Percentiles rank a stretch among this genome's conserved stretches.
phyloP scores from a whole-genome alignment of 768 basidiomycete genomes.

The Mycena polygramma region DNA sequence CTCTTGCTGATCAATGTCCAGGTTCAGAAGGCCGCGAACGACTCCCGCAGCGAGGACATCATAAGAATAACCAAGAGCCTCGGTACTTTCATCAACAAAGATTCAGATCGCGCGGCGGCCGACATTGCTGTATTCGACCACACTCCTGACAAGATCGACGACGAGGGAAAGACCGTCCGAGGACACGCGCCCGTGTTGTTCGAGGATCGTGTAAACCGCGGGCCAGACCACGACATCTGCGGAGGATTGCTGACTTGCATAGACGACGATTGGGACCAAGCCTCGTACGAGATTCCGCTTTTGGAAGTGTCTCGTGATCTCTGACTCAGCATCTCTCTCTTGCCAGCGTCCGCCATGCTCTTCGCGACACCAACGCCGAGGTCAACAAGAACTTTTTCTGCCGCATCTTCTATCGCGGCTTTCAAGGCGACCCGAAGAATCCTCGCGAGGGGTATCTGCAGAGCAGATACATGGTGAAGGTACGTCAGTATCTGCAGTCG shows the following conservation, averaged over 20 bases:
- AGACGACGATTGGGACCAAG: slow-evolving; percentile 7
- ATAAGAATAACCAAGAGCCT: background rate
- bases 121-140: slow-evolving; percentile 13
- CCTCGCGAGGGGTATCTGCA: slow-evolving; percentile 16
- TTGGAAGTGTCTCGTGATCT: background rate
- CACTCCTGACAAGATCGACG: background rate
- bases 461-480: slow-evolving; percentile 29
- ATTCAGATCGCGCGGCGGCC: background rate
- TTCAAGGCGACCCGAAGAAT: slow-evolving; percentile 16
- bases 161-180: background rate
- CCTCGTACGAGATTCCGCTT: too few relatives aligned
- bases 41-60: slow-evolving; percentile 32
- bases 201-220: slow-evolving; percentile 12
- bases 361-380: background rate
- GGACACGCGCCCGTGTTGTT: slow-evolving; percentile 10
- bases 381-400: slow-evolving; percentile 20
- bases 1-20: slow-evolving; percentile 1
- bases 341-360: background rate
- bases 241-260: slow-evolving; percentile 10
- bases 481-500: background rate
- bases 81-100: slow-evolving; percentile 7
- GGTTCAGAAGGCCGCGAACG: slow-evolving; percentile 37
- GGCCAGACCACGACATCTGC: slow-evolving; percentile 18
- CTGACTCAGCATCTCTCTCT: background rate
- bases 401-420: slow-evolving; percentile 21